phyloP scores from a whole-genome alignment of 805 yeast genomes.

The Cyberlindnera bimundalis region DNA sequence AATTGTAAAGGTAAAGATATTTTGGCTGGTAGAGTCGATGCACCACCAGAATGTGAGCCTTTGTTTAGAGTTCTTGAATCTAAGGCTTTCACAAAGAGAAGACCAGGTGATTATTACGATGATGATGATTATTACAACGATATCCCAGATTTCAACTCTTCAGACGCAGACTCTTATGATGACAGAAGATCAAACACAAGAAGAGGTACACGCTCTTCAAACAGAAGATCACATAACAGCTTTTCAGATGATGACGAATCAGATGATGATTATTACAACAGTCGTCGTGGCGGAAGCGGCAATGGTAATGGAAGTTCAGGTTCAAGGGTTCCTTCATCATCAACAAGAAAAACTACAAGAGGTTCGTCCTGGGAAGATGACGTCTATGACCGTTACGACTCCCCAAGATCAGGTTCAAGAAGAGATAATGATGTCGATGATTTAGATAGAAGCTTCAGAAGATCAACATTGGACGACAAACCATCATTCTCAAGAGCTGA shows the following conservation, averaged over 20 bases:
- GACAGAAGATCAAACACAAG: slow-evolving; percentile 24
- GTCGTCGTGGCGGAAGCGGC: no score
- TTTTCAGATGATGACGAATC: slow-evolving; percentile 30
- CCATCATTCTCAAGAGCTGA: slow-evolving; percentile 42
- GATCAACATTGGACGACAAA: slow-evolving; percentile 35
- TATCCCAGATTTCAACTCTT: slow-evolving; percentile 35
- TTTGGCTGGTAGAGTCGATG: slow-evolving; percentile 81
- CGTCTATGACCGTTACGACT: slow-evolving; percentile 57
- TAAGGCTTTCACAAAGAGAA: slow-evolving; percentile 68
- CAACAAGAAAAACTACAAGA: slow-evolving; percentile 22
- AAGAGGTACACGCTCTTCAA: slow-evolving; percentile 16
- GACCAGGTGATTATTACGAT: slow-evolving; percentile 41
- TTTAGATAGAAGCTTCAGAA: slow-evolving; percentile 37
- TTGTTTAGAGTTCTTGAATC: slow-evolving; percentile 83
- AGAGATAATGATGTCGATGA: slow-evolving; percentile 33
- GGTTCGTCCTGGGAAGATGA: slow-evolving; percentile 83
- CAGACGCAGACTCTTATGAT: slow-evolving; percentile 26
- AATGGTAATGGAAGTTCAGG: slow-evolving; percentile 10
- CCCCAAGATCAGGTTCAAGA: slow-evolving; percentile 18
- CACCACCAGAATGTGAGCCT: slow-evolving; percentile 89
- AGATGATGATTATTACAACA: slow-evolving; percentile 40
- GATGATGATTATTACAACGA: slow-evolving; percentile 73
- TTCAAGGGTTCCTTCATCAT: slow-evolving; percentile 1
- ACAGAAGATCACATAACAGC: slow-evolving; percentile 19
- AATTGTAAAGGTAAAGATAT: slow-evolving; percentile 85